Percentiles rank a stretch among this genome's conserved stretches.
phyloP scores from a whole-genome alignment of 148 eudicot species.

The Bassia scoparia region DNA sequence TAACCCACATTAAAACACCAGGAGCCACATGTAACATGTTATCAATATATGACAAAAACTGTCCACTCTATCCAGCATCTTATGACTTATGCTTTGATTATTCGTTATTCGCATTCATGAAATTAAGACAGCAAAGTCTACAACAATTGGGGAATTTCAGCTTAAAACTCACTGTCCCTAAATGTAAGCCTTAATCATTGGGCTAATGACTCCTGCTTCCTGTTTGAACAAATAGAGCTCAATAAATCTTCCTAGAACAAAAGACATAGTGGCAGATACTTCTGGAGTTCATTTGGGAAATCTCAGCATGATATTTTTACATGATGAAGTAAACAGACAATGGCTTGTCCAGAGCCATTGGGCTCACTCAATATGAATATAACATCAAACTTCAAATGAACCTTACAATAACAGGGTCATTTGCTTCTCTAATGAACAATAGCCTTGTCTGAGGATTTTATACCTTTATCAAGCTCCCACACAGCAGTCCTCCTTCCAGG shows the following conservation, averaged over 20 bases:
- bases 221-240: background rate
- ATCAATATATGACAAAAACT: background rate
- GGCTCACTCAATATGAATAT: background rate
- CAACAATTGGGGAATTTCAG: background rate
- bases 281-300: background rate
- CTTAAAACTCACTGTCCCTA: background rate
- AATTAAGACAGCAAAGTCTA: background rate
- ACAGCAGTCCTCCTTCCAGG: slow-evolving; percentile 90
- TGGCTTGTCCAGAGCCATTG: background rate
- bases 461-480: slow-evolving; percentile 99
- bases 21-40: background rate
- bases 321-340: background rate
- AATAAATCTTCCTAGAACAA: background rate
- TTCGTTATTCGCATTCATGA: background rate
- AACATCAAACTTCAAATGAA: background rate
- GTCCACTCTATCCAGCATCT: background rate
- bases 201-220: background rate
- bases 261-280: background rate
- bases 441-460: slow-evolving; percentile 11
- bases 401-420: background rate
- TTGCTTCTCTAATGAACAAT: background rate
- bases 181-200: background rate
- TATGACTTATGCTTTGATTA: background rate
- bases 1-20: background rate
- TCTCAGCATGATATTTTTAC: background rate